Conservation (phyloP, 2,329 filamentous ascomycete genomes). For the Penicillium sp. region DNA sequence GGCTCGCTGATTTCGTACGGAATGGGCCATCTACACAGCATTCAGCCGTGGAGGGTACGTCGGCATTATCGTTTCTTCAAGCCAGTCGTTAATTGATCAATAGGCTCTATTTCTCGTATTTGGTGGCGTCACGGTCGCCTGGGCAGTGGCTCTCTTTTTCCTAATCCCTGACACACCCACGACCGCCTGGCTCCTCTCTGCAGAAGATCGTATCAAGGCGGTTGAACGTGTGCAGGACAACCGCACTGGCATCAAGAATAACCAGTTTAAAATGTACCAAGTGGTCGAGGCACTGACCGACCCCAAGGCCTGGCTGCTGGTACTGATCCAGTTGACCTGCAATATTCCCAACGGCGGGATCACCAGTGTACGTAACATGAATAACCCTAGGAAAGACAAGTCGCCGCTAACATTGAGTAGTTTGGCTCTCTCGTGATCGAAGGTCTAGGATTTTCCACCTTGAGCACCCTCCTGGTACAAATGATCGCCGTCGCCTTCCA, state of each 20-base stretch:
- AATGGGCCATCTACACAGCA: background rate
- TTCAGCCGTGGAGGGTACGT: background rate
- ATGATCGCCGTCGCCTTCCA: background rate
- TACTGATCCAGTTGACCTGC: too few relatives aligned
- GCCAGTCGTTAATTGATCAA: too few relatives aligned
- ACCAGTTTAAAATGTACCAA: background rate
- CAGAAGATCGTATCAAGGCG: background rate
- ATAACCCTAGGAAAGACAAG: too few relatives aligned
- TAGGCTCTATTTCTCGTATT: background rate
- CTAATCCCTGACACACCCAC: background rate
- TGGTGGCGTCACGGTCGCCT: background rate
- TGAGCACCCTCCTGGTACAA: background rate
- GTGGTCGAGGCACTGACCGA: background rate
- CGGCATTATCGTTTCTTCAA: too few relatives aligned
- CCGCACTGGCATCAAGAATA: background rate
- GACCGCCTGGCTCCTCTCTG: background rate
- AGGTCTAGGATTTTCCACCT: constrained; percentile 15
- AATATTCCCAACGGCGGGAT: constrained; percentile 15
- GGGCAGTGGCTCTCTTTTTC: background rate
- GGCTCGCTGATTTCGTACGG: constrained; percentile 45
- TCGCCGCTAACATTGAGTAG: too few relatives aligned
- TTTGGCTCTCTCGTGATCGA: constrained; percentile 17
- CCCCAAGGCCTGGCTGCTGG: background rate
- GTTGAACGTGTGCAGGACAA: background rate
- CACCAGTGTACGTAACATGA: constrained; percentile 8